Percentiles rank a stretch among this genome's conserved stretches.
phyloP scores from a whole-genome alignment of 106 monocot species.

The Gastrodia elata region DNA sequence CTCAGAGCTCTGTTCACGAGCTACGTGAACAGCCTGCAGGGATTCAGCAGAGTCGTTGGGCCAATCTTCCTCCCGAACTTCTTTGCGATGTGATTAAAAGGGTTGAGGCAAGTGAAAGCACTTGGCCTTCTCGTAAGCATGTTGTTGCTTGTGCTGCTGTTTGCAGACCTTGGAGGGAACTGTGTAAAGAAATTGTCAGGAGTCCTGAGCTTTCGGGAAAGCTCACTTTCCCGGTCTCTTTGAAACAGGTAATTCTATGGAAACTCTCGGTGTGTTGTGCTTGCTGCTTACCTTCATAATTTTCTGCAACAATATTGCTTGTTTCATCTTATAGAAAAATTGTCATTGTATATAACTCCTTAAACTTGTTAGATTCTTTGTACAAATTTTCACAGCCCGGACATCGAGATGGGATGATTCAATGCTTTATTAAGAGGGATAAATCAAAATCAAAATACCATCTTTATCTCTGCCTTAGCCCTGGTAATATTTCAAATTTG shows the following conservation, averaged over 20 bases:
- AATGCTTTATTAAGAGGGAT: constrained; percentile 73
- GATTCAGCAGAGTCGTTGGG: constrained; percentile 20
- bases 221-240: constrained; percentile 35
- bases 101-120: constrained; percentile 31
- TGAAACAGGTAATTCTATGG: constrained; percentile 27
- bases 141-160: constrained; percentile 33
- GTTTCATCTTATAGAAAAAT: background rate
- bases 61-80: constrained; percentile 35
- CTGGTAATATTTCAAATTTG: constrained; percentile 21
- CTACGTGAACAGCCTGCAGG: constrained; percentile 14
- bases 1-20: constrained; percentile 30
- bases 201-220: constrained; percentile 32
- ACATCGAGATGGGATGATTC: constrained; percentile 48
- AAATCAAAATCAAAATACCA: constrained; percentile 53
- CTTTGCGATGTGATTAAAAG: constrained; percentile 32
- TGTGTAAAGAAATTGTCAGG: constrained; percentile 35
- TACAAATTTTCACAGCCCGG: constrained; percentile 32
- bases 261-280: background rate
- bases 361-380: background rate
- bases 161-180: constrained; percentile 31
- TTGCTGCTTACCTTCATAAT: background rate
- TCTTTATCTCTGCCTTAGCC: constrained; percentile 56
- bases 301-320: background rate
- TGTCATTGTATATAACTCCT: background rate
- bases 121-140: constrained; percentile 32